Evolutionary conservation across 768 basidiomycete species (phyloP), one percentile per base, ranked within the genome.

Genomic region (Tulasnella sp.): DNA sequence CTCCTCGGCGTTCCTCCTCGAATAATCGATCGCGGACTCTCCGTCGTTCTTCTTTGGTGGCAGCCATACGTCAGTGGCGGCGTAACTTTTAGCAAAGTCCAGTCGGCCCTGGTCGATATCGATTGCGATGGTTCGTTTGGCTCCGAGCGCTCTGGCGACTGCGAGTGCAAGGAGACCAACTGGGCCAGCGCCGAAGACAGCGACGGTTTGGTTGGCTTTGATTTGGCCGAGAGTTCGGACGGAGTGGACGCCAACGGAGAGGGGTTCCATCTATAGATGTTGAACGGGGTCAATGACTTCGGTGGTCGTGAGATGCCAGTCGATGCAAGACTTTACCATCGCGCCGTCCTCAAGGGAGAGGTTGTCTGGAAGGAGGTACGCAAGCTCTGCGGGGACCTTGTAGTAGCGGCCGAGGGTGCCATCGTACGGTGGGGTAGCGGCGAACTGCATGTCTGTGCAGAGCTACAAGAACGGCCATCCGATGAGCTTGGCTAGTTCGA

Each of bases 311-410:
- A 39, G 67, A 12, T 7, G 31, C 11, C 17, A 22, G 71, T 17
- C 58, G 70, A 77, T 39, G 3, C 2, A 25, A 17, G 5, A n/a
- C 77, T 85, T 71, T 75, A 93, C 93, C 93, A 98, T 92, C 7
- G 97, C 96, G 39, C 96, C 97, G 81, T 99, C 96, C 83, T 97
- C 96, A 17, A 97, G 88, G 25, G 91, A 88, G 69, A 98, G 89
- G 81, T 89, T 86, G n/a, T 91, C 88, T 2, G 95, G 95, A 15
- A 99, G 89, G 49, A 85, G 86, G 83, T 94, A 95, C 73, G 90
- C 91, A 31, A 97, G 87, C 82, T 97, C 93, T 34, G 89, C 90
- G 19, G 96, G 94, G 75, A 97, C 86, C 73, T 87, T 88, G 84
- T 97, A 99, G 85, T 91, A 97, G 67, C 94, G 88, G 68, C 87